Evolutionary conservation across 83 land plant species (phyloP).

Genomic region (Larix sibirica): DNA sequence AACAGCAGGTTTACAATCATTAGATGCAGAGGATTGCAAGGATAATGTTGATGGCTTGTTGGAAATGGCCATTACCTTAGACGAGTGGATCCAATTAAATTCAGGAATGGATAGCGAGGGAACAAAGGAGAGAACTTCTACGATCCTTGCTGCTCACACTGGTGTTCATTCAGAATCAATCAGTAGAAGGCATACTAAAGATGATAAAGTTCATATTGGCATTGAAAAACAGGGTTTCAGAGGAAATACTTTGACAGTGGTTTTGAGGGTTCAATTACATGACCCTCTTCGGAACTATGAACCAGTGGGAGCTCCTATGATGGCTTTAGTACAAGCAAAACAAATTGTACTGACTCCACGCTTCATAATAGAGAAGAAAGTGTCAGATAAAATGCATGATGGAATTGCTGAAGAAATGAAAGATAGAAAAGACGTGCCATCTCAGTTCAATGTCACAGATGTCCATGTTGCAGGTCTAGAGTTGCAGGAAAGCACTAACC

Average conservation of each 20-base stretch:
- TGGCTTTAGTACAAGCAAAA: slow-evolving; percentile 53
- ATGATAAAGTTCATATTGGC: neutral
- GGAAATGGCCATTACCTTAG: slow-evolving; percentile 40
- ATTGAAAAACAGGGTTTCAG: slow-evolving; percentile 20
- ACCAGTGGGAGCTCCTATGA: slow-evolving; percentile 58
- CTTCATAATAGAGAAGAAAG: slow-evolving; percentile 17
- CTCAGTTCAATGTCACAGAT: slow-evolving; percentile 40
- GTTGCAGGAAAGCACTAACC: slow-evolving; percentile 24
- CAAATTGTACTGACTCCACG: slow-evolving; percentile 25
- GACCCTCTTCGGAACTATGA: slow-evolving; percentile 46
- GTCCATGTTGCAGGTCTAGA: slow-evolving; percentile 46
- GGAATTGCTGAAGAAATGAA: slow-evolving; percentile 8
- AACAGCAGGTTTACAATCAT: slow-evolving; percentile 12
- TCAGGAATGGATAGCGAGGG: slow-evolving; percentile 13
- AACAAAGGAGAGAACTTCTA: slow-evolving; percentile 8
- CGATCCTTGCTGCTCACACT: slow-evolving; percentile 28
- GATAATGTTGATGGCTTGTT: slow-evolving; percentile 21
- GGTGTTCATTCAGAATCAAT: slow-evolving; percentile 19
- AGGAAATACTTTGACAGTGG: slow-evolving; percentile 34
- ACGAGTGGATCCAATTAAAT: slow-evolving; percentile 45
- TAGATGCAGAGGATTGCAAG: neutral
- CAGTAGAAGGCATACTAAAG: neutral
- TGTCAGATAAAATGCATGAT: neutral
- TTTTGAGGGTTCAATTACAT: slow-evolving; percentile 46
- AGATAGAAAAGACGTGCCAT: neutral